phyloP scores from a whole-genome alignment of 169 alveolate species.

The Miamiensis avidus region DNA sequence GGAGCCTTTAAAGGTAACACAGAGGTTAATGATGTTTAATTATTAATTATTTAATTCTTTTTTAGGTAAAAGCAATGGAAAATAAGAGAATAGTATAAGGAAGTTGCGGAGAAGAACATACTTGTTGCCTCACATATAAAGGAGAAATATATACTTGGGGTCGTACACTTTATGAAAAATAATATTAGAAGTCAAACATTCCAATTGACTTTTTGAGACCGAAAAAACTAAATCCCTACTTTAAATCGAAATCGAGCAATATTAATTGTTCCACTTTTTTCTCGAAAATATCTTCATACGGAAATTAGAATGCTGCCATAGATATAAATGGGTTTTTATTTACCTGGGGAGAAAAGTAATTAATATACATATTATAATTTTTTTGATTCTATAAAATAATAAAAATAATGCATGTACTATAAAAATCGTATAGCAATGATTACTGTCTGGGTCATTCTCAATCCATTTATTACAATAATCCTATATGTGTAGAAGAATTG shows the following conservation, averaged over 20 bases:
- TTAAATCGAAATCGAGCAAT: background rate
- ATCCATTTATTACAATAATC: background rate
- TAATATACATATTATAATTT: no score
- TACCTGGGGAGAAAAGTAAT: background rate
- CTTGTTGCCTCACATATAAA: slow-evolving; percentile 13
- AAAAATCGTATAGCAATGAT: background rate
- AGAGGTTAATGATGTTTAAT: no score
- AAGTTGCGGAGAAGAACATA: slow-evolving; percentile 16
- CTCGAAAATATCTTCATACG: background rate
- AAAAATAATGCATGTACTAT: background rate
- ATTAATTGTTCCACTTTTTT: background rate
- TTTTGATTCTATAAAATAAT: background rate
- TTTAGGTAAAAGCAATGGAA: slow-evolving; percentile 4
- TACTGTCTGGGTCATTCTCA: background rate
- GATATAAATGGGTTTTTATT: background rate
- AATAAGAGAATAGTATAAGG: slow-evolving; percentile 9
- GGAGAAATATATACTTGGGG: slow-evolving; percentile 32
- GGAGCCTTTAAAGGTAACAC: slow-evolving; percentile 16
- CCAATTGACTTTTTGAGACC: background rate
- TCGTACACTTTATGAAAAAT: background rate
- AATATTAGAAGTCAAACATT: background rate
- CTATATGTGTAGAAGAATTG: background rate
- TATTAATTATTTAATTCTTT: no score
- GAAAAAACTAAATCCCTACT: background rate
- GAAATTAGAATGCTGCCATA: background rate